These are phyloP conservation scores for baker's yeast (Saccharomyces cerevisiae) DNA, from an alignment of 805 yeast genomes.

Conservation along the genomic window DNA sequence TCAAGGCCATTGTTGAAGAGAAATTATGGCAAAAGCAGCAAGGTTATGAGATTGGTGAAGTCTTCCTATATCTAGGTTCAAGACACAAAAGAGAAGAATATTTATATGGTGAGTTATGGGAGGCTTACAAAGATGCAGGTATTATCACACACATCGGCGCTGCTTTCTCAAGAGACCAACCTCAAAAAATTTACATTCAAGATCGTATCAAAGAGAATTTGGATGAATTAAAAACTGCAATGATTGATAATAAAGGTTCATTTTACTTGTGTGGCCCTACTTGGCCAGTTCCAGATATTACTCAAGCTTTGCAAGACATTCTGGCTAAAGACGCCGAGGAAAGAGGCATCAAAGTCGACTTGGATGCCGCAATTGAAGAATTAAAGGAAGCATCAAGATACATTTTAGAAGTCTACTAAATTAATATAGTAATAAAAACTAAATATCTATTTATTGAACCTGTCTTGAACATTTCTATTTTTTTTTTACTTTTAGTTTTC, in stretches of 20 bases:
- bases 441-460: neutral
- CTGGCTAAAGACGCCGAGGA: slow-evolving; percentile 60
- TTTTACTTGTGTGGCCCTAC: slow-evolving; percentile 98
- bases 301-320: slow-evolving; percentile 80
- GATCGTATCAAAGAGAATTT: slow-evolving; percentile 79
- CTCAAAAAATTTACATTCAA: slow-evolving; percentile 88
- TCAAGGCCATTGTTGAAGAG: slow-evolving; percentile 95
- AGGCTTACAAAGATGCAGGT: slow-evolving; percentile 89
- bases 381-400: slow-evolving; percentile 89
- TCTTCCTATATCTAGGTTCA: slow-evolving; percentile 83
- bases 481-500: neutral
- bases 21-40: slow-evolving; percentile 87
- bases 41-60: slow-evolving; percentile 82
- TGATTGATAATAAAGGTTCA: slow-evolving; percentile 70
- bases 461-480: neutral
- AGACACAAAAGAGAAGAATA: slow-evolving; percentile 94
- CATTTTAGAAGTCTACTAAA: slow-evolving; percentile 82
- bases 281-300: slow-evolving; percentile 97
- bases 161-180: slow-evolving; percentile 96
- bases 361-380: slow-evolving; percentile 77
- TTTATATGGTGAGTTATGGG: slow-evolving; percentile 94
- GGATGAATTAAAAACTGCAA: slow-evolving; percentile 66
- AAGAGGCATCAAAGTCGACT: slow-evolving; percentile 60
- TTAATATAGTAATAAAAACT: neutral
- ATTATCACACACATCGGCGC: slow-evolving; percentile 92